Conservation (phyloP, 2,329 filamentous ascomycete genomes). For the Colletotrichum phormii region DNA sequence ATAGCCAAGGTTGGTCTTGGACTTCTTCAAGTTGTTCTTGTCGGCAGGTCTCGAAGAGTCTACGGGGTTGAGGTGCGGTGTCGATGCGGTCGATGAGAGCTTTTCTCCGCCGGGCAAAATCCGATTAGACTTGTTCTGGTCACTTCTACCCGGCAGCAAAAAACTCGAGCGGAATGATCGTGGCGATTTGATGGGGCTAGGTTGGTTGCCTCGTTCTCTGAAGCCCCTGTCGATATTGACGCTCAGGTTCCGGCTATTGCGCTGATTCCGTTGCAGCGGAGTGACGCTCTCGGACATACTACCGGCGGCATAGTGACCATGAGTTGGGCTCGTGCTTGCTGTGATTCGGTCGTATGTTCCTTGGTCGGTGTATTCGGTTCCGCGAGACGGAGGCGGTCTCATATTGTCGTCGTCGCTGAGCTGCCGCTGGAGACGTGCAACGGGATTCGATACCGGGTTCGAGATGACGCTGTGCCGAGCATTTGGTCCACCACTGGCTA, state of each 20-base stretch:
- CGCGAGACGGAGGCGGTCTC: constrained; percentile 77
- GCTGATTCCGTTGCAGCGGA: constrained; percentile 70
- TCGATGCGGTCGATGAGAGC: constrained; percentile 83
- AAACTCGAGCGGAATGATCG: constrained; percentile 83
- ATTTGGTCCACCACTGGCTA: constrained; percentile 52
- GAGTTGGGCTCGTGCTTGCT: constrained; percentile 79
- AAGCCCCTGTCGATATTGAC: constrained; percentile 72
- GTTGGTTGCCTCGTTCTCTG: constrained; percentile 61
- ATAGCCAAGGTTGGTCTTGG: constrained; percentile 60
- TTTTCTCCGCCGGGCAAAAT: constrained; percentile 80
- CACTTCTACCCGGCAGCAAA: constrained; percentile 70
- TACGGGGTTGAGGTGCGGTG: constrained; percentile 71
- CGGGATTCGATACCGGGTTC: constrained; percentile 56
- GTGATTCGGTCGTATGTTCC: constrained; percentile 78
- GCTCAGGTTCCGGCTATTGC: constrained; percentile 58
- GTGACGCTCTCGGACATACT: constrained; percentile 83
- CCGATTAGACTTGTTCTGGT: constrained; percentile 63
- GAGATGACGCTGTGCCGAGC: constrained; percentile 66
- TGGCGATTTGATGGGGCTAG: constrained; percentile 76
- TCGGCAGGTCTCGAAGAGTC: constrained; percentile 47
- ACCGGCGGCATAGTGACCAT: constrained; percentile 64
- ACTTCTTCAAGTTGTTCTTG: constrained; percentile 34
- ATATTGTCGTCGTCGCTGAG: constrained; percentile 60
- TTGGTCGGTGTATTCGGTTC: constrained; percentile 83
- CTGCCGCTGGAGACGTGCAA: constrained; percentile 48